A percentile compares a stretch with the other conserved stretches of the same genome.
phyloP scores from a whole-genome alignment of 2,329 filamentous ascomycete genomes.

The Neospermospora avenae region DNA sequence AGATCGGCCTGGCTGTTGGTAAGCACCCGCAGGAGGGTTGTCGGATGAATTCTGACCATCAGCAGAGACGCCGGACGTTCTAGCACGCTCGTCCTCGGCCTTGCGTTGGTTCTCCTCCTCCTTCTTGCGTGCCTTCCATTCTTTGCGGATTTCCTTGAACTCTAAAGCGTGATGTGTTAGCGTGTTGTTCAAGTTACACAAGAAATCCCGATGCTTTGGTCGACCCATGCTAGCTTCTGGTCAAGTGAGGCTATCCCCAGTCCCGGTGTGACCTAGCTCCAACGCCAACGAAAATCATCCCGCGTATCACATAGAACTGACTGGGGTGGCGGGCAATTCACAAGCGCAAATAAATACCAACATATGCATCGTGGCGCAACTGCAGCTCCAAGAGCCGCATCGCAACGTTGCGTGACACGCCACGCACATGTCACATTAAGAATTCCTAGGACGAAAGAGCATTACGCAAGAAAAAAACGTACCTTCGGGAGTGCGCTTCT shows the following conservation, averaged over 20 bases:
- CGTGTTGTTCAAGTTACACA: constrained; percentile 29
- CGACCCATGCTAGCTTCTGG: constrained; percentile 43
- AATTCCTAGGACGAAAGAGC: neutral
- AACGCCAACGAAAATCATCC: constrained; percentile 41
- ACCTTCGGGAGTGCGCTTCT: constrained; percentile 97
- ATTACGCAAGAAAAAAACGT: constrained; percentile 39
- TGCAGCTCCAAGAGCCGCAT: neutral
- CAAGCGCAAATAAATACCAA: constrained; percentile 16
- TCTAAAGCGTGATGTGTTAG: constrained; percentile 52
- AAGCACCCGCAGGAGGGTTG: constrained; percentile 44
- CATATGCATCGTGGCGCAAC: constrained; percentile 8
- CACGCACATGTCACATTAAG: neutral
- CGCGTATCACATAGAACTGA: constrained; percentile 14
- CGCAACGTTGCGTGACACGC: neutral
- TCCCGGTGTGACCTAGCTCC: constrained; percentile 48
- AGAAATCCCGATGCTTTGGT: constrained; percentile 33
- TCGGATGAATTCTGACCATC: constrained; percentile 53
- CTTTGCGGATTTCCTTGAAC: constrained; percentile 98
- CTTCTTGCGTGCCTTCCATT: constrained; percentile 99
- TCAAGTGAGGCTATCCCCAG: constrained; percentile 37
- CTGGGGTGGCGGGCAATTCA: constrained; percentile 19
- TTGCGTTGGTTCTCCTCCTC: constrained; percentile 90
- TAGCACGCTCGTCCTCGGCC: constrained; percentile 79
- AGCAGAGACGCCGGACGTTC: constrained; percentile 54
- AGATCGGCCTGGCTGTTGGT: constrained; percentile 51